Base-by-base conservation (phyloP, 306 rosid species). In the Cucumis hystrix region DNA sequence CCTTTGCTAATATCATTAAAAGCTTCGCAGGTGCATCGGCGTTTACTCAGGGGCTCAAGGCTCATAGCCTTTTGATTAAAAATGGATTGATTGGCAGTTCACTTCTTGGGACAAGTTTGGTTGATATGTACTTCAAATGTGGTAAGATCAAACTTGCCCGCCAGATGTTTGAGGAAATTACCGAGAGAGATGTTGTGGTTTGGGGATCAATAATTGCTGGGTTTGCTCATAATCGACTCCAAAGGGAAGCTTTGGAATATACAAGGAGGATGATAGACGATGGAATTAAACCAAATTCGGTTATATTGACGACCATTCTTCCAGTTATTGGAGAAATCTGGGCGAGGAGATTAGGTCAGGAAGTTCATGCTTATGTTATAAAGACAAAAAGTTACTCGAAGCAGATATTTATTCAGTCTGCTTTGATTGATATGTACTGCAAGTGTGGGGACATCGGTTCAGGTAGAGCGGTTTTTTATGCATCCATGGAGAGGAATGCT, bases 391-490 rank as follows among this genome's bases (percentile, higher is more conserved):
- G 86, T 8, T 92, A 89, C 65, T 73, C 84, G 0, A 86, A 63
- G 84, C 89, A 79, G 77, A 83, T 85, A 23, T 86, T 85, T 18
- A 79, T 92, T 82, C 94, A 89, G 57, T 89, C 94, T 73, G 90
- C 90, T 13, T 86, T 92, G 87, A 89, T 89, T 83, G 96, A 92
- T 78, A 92, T 92, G 97, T 92, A 92, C 80, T 85, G 91, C 82
- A 92, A 92, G 79, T 92, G 97, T 17, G 92, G 93, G 69, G 92
- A 90, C 79, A 74, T 92, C 60, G 83, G 83, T 51, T 87, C 88
- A 0, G 94, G 92, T 0, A 83, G 96, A 78, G 87, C 35, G 35
- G 90, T 92, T 43, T 92, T 92, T 78, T 92, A 87, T 78, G 79
- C 83, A 55, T 90, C 90, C 5, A 43, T 4, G 79, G 92, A 86